Evolutionary conservation across 768 basidiomycete genomes (phyloP), one percentile per base, ranked within the genome.

Genomic region (Neoboletus brunneissimus): DNA sequence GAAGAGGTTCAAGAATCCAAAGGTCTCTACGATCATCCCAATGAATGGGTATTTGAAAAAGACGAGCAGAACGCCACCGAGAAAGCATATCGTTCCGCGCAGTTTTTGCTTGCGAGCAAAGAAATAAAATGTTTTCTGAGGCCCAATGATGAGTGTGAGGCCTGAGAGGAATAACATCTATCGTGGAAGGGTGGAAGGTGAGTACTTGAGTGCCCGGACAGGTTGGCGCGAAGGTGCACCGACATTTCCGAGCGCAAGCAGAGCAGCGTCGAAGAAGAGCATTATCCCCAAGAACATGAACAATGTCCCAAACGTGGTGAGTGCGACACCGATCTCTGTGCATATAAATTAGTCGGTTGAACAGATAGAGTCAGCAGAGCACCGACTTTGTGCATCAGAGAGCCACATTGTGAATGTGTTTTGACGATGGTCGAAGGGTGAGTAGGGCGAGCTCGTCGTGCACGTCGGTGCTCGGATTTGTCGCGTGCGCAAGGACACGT

Each of bases 231-330:
- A 48, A 32, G 27, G 16, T 22, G 34, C n/a, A 74, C 83, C 59
- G 71, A 97, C 96, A 70, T 99, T 98, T 67, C 96, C 96, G n/a
- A 99, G 84, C 22, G 97, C 96, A 41, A 98, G 81, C 25, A 99
- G 80, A 10, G 94, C 91, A 48, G 92, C 93, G 75, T 99, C 97
- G 62, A 99, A 98, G 77, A 99, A 88, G 61, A 98, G 83, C 79
- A 98, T 83, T 42, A 99, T 87, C 27, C 97, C 97, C 38, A 99
- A 80, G 67, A 98, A 79, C 89, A 98, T 96, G 79, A 99, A 99
- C 57, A 96, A 79, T 38, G 82, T 87, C 51, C 97, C 97, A 65
- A 97, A 97, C 18, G 94, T 91, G 43, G 96, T 98, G 62, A 98
- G 84, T 48, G 93, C 95, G 56, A 98, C 95, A 64, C 96, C 94